These are phyloP conservation scores for Cenococcum geophilum DNA, from an alignment of 495 filamentous ascomycete genomes.

Conservation along the genomic window DNA sequence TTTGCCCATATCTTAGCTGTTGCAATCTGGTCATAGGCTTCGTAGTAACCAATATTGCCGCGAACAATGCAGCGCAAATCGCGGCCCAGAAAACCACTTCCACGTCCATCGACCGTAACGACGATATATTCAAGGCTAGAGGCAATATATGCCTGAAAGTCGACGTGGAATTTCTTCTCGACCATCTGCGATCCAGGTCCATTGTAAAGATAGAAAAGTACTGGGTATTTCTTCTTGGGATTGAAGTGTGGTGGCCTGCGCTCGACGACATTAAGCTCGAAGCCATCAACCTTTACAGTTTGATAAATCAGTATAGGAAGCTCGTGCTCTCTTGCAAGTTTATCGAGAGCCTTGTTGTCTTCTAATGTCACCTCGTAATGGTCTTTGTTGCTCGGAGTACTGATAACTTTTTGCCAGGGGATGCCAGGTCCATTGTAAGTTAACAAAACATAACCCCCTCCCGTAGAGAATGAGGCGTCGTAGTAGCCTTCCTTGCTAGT, in stretches of 20 bases:
- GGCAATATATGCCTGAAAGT: slow-evolving; percentile 88
- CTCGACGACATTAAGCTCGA: slow-evolving; percentile 79
- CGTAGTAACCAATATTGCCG: slow-evolving; percentile 75
- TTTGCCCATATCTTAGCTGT: slow-evolving; percentile 78
- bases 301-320: slow-evolving; percentile 80
- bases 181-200: slow-evolving; percentile 88
- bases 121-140: slow-evolving; percentile 87
- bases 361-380: slow-evolving; percentile 66
- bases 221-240: slow-evolving; percentile 76
- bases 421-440: slow-evolving; percentile 78
- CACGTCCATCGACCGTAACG: slow-evolving; percentile 88
- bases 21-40: slow-evolving; percentile 85
- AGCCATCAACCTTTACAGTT: slow-evolving; percentile 74
- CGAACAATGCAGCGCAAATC: slow-evolving; percentile 74
- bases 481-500: slow-evolving; percentile 76
- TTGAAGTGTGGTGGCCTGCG: slow-evolving; percentile 88
- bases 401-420: slow-evolving; percentile 88
- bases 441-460: slow-evolving; percentile 73
- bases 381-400: slow-evolving; percentile 62
- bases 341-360: slow-evolving; percentile 62
- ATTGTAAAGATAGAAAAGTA: slow-evolving; percentile 88
- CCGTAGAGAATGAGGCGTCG: slow-evolving; percentile 74
- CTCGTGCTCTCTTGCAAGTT: slow-evolving; percentile 65
- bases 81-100: slow-evolving; percentile 86
- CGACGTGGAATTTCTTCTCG: slow-evolving; percentile 70